These are phyloP conservation scores for Populus hybrid DNA, from an alignment of 441 rosid species.

Conservation along the genomic window DNA sequence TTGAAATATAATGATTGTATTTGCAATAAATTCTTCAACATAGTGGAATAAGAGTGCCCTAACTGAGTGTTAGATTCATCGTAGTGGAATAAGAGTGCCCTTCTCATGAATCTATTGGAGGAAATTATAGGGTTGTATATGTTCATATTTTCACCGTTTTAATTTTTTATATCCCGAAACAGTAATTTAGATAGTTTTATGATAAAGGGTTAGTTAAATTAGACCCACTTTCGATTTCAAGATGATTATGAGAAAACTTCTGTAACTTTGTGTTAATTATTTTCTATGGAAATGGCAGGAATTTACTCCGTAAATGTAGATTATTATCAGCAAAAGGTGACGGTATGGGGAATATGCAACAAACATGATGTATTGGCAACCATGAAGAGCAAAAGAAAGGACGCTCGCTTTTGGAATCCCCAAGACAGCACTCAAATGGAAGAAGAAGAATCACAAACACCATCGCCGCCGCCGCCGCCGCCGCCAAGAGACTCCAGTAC, in stretches of 20 bases:
- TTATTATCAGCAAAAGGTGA: slow-evolving; percentile 65
- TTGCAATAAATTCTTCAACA: no score
- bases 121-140: no score
- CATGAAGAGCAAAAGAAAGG: slow-evolving; percentile 67
- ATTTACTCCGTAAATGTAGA: slow-evolving; percentile 74
- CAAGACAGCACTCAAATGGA: slow-evolving; percentile 31
- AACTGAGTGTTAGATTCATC: no score
- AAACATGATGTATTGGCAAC: slow-evolving; percentile 56
- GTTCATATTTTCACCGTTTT: no score
- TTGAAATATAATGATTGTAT: no score
- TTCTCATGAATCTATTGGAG: no score
- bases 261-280: not conserved
- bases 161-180: no score
- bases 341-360: slow-evolving; percentile 91
- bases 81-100: no score
- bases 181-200: no score
- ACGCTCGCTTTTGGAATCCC: slow-evolving; percentile 65
- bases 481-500: slow-evolving; percentile 14
- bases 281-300: slow-evolving; percentile 35
- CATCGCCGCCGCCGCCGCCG: not conserved
- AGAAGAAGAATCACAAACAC: slow-evolving; percentile 8
- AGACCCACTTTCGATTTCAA: not conserved
- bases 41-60: no score
- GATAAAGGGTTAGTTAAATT: no score
- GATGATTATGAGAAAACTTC: not conserved